Conservation (phyloP, 1,284 basidiomycete genomes). For the Ustilago vetiveriae region DNA sequence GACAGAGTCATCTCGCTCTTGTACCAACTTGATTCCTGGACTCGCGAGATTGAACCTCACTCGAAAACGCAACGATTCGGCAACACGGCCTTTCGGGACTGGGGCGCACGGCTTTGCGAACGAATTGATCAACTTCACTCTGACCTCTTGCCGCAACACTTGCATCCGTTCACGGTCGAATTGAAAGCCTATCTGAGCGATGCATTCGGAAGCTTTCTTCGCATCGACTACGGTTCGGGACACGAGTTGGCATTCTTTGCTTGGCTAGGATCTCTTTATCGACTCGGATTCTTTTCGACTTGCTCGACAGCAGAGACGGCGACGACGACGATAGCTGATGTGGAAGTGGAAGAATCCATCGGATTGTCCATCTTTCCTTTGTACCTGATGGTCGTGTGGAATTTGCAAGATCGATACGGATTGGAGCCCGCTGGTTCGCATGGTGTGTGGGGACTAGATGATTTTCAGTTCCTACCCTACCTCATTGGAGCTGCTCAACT, state of each 20-base stretch:
- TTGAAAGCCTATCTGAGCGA: conserved; percentile 80
- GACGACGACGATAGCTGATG: conserved; percentile 3
- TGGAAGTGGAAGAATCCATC: conserved; percentile 41
- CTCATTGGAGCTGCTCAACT: conserved; percentile 91
- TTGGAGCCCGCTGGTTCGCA: conserved; percentile 97
- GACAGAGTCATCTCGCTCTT: conserved; percentile 73
- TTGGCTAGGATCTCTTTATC: conserved; percentile 57
- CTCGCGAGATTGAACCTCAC: conserved; percentile 81
- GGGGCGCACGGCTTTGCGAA: conserved; percentile 79
- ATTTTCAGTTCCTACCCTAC: conserved; percentile 89
- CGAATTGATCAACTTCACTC: conserved; percentile 37
- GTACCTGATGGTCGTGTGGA: conserved; percentile 84
- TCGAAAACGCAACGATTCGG: conserved; percentile 90
- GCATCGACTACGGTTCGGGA: conserved; percentile 96
- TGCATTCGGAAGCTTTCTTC: conserved; percentile 87
- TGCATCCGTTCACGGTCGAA: conserved; percentile 72
- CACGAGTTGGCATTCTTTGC: conserved; percentile 74
- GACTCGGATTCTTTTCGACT: conserved; percentile 49
- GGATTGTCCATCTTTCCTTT: conserved; percentile 75
- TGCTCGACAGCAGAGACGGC: background rate
- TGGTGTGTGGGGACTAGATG: conserved; percentile 95
- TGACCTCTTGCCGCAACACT: conserved; percentile 71
- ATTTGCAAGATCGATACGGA: conserved; percentile 85
- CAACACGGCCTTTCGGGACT: conserved; percentile 88
- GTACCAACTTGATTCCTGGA: conserved; percentile 79